Conservation (phyloP, 2,329 filamentous ascomycete species). For the Talaromyces sp. region DNA sequence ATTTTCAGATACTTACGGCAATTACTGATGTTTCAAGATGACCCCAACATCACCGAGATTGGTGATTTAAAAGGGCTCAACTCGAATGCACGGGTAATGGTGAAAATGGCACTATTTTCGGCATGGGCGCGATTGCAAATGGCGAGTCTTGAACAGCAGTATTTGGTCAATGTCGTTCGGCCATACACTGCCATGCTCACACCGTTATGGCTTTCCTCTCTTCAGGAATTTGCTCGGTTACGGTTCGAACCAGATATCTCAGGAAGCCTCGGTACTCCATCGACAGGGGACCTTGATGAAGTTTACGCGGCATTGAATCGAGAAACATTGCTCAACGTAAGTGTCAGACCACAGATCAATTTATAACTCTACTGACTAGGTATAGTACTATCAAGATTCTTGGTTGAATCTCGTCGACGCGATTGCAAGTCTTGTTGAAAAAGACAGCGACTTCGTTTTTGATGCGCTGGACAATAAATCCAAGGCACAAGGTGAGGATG, state of each 20-base stretch:
- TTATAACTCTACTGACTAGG: background rate
- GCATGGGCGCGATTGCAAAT: slow-evolving; percentile 98
- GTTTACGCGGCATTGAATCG: slow-evolving; percentile 94
- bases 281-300: slow-evolving; percentile 83
- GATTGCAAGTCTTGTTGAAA: slow-evolving; percentile 93
- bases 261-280: slow-evolving; percentile 75
- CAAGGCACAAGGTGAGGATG: slow-evolving; percentile 29
- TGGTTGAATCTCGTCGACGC: slow-evolving; percentile 97
- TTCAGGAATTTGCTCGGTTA: slow-evolving; percentile 88
- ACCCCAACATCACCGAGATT: slow-evolving; percentile 78
- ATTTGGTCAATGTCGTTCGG: slow-evolving; percentile 81
- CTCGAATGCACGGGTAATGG: slow-evolving; percentile 96
- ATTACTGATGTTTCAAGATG: slow-evolving; percentile 41
- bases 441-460: slow-evolving; percentile 96
- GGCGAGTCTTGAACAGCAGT: slow-evolving; percentile 85
- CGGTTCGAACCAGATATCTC: slow-evolving; percentile 97
- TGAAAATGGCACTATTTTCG: slow-evolving; percentile 94
- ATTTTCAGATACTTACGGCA: background rate
- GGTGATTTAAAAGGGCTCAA: slow-evolving; percentile 90
- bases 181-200: slow-evolving; percentile 88
- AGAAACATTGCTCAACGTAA: slow-evolving; percentile 76
- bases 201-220: slow-evolving; percentile 86
- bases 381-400: slow-evolving; percentile 85
- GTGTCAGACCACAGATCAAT: slow-evolving; percentile 2
- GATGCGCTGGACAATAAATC: slow-evolving; percentile 87